A percentile compares a stretch with the other conserved stretches of the same genome.
phyloP scores from a whole-genome alignment of 805 yeast genomes.

The Trichomonascus vanleenenianus region DNA sequence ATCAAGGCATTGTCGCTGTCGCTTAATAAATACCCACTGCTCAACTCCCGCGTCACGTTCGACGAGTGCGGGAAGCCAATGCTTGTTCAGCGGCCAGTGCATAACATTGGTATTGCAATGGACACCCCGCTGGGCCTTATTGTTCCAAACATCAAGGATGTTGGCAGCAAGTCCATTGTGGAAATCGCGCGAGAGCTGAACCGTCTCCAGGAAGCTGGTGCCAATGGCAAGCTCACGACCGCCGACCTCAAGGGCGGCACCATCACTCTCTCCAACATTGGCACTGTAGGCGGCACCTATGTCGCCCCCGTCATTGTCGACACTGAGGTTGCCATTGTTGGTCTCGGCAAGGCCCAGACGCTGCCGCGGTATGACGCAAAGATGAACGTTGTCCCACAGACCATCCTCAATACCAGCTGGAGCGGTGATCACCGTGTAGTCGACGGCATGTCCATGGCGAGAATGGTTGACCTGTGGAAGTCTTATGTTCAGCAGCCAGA shows the following conservation, averaged over 20 bases:
- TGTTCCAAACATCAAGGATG: slow-evolving; percentile 28
- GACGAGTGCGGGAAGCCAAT: slow-evolving; percentile 18
- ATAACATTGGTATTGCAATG: slow-evolving; percentile 30
- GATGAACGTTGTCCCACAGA: slow-evolving; percentile 21
- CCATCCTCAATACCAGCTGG: slow-evolving; percentile 27
- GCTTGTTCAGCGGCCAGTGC: slow-evolving; percentile 20
- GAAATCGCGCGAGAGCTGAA: slow-evolving; percentile 25
- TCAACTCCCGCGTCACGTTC: slow-evolving; percentile 21
- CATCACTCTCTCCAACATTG: slow-evolving; percentile 29
- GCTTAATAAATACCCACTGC: slow-evolving; percentile 22
- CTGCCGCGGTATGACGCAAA: slow-evolving; percentile 23
- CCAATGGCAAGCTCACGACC: slow-evolving; percentile 21
- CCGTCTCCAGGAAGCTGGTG: slow-evolving; percentile 23
- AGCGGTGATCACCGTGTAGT: slow-evolving; percentile 29
- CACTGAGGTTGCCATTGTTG: slow-evolving; percentile 28
- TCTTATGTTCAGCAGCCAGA: slow-evolving; percentile 20
- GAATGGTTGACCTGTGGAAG: slow-evolving; percentile 24
- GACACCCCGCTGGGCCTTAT: slow-evolving; percentile 29
- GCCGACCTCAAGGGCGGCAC: slow-evolving; percentile 27
- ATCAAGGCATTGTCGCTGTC: slow-evolving; percentile 29
- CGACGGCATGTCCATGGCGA: slow-evolving; percentile 31
- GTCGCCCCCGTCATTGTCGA: slow-evolving; percentile 29
- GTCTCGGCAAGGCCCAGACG: slow-evolving; percentile 23
- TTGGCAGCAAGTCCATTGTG: slow-evolving; percentile 18
- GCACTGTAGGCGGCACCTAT: slow-evolving; percentile 30